Evolutionary conservation across 139 green algal species (phyloP), one percentile per base, ranked within the genome.

Genomic region (Auxenochlorella pyrenoidosa): DNA sequence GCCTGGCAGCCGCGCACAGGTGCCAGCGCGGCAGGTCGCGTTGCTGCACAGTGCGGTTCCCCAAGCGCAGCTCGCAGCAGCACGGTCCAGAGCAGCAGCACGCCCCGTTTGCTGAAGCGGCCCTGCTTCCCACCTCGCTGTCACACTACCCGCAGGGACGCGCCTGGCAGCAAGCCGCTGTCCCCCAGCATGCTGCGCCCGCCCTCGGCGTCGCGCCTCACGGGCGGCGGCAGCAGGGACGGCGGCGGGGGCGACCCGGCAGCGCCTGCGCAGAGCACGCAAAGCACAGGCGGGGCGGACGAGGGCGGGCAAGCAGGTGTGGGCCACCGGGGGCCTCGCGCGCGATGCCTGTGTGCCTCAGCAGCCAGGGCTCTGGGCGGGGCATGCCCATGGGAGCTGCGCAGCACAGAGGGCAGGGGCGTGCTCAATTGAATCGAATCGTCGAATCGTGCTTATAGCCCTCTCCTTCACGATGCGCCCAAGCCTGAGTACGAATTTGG

Each of bases 101-200:
- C 10, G 70, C 36, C 24, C 34, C 38, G 24, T 22, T 30, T 1
- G 36, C 38, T n/a, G 72, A 12, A 5, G 22, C 72, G 0, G 5
- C 68, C 68, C n/a, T 13, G 6, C 68, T 43, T 4, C 43, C 22
- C 18, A 59, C 24, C 58, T 19, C 13, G 41, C 30, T 6, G 18
- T 30, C 65, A 2, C 32, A 1, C 2, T 44, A 13, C 30, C 2
- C 15, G 82, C 68, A 87, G 82, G 34, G 82, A 79, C 44, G 4
- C 28, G 60, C 59, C 12, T 5, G 6, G 1, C 21, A 22, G 18
- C 44, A 87, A 79, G 43, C 82, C 82, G 66, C 82, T 38, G 19
- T 87, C 82, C 8, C 80, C 80, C 63, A 85, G 80, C 80, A 87
- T 87, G 82, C 82, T 87, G 58, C 79, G 79, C 12, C 78, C 79